Evolutionary conservation across 176 grass and related monocot genomes (phyloP), one percentile per base, ranked within the genome.

Genomic region (Thinopyrum elongatum): DNA sequence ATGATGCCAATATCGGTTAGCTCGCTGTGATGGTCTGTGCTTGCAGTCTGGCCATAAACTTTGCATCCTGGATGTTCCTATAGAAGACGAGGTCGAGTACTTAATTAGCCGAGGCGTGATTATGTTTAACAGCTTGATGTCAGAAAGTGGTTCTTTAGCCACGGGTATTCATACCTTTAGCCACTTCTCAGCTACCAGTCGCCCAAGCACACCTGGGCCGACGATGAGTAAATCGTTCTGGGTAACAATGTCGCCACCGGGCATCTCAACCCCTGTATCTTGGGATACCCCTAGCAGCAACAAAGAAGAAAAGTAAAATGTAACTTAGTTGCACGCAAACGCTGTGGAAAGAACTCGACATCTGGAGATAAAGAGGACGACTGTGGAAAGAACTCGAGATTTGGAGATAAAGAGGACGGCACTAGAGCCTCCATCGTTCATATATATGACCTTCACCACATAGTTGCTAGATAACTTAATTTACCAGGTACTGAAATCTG

Each of bases 21-120:
- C 80, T 98, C 92, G 46, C 60, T 86, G 76, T 98, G 97, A 87
- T 98, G 97, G 79, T 94, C 89, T 65, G 71, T 86, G 79, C 86
- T 98, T 95, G 88, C 86, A 35, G 90, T 96, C 63, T 91, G 90
- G 60, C 97, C 94, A 86, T 86, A 94, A 92, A 98, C 90, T 86
- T 98, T 90, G 77, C 97, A 95, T 39, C 82, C 90, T 80, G 88
- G 88, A 84, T 88, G 74, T 74, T 98, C 97, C 97, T 98, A 64
- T 11, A 87, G 51, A 55, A 67, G 57, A 57, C 33, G n/a, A 61
- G 70, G 23, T 44, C 0, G 10, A 74, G 15, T 46, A 82, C 8
- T 60, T 58, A 67, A 57, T 41, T 57, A 35, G 53, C 60, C 8
- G 22, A 5, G 0, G 17, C 9, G 57, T 74, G 13, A 27, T 36